phyloP scores from a whole-genome alignment of 2,329 filamentous ascomycete species.

The Trichoderma sp. region DNA sequence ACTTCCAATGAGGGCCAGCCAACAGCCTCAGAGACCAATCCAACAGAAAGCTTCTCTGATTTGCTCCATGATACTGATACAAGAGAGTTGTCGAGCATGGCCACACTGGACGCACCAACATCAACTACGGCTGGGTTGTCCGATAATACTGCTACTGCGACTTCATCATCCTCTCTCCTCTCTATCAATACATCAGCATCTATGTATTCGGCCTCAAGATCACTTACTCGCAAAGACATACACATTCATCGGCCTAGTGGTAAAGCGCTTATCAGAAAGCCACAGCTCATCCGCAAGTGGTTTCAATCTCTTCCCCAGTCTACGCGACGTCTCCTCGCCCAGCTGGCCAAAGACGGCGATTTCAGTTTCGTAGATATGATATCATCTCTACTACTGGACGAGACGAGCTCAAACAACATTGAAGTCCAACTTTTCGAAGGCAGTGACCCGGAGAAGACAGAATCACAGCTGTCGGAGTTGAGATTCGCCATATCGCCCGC shows the following conservation, averaged over 20 bases:
- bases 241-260: background rate
- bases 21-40: background rate
- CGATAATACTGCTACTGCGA: too few species aligned
- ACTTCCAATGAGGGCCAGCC: background rate
- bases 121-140: background rate
- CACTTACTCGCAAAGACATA: background rate
- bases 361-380: background rate
- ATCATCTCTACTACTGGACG: background rate
- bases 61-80: background rate
- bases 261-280: background rate
- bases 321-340: background rate
- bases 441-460: background rate
- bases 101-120: background rate
- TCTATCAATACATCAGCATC: background rate
- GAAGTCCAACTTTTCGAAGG: background rate
- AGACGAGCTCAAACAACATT: background rate
- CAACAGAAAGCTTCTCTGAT: background rate
- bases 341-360: background rate
- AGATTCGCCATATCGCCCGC: background rate
- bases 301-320: background rate
- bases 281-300: background rate
- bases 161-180: background rate
- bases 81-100: too few species aligned
- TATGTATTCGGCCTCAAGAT: background rate
- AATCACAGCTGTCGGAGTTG: background rate